phyloP scores from a whole-genome alignment of 2,329 filamentous ascomycete species.

The Talaromyces verruculosus region DNA sequence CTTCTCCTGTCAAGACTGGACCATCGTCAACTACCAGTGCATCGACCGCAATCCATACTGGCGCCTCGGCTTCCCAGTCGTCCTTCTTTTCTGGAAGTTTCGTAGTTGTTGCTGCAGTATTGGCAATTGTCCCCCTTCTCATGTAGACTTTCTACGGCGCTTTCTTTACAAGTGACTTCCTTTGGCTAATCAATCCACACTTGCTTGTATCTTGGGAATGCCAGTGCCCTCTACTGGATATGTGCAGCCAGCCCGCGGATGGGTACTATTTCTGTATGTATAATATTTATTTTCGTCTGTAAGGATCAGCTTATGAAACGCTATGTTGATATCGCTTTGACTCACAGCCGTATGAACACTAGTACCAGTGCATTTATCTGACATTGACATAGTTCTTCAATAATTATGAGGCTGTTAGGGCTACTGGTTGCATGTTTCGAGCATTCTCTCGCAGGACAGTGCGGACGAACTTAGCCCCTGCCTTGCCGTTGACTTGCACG shows the following conservation, averaged over 20 bases:
- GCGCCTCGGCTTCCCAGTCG: neutral
- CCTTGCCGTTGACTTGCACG: neutral
- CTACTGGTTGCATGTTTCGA: neutral
- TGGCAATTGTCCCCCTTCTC: conserved; percentile 5
- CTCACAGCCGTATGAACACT: neutral
- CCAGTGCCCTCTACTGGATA: neutral
- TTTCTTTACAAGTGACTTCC: neutral
- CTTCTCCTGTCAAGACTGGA: neutral
- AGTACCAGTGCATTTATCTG: neutral
- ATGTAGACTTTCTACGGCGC: neutral
- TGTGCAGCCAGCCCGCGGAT: neutral
- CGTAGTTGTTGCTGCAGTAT: neutral
- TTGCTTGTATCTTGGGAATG: neutral
- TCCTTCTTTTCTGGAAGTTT: neutral
- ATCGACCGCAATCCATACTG: neutral
- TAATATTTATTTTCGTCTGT: neutral
- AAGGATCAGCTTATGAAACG: neutral
- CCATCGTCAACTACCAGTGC: neutral
- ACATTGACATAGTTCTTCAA: neutral
- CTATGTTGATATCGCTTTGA: neutral
- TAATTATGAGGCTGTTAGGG: neutral
- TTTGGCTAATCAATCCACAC: neutral
- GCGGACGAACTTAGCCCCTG: neutral
- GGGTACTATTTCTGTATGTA: neutral
- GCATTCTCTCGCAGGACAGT: neutral